Base-by-base conservation (phyloP, 345 rosid genomes). In the Eucalyptus pauciflora region DNA sequence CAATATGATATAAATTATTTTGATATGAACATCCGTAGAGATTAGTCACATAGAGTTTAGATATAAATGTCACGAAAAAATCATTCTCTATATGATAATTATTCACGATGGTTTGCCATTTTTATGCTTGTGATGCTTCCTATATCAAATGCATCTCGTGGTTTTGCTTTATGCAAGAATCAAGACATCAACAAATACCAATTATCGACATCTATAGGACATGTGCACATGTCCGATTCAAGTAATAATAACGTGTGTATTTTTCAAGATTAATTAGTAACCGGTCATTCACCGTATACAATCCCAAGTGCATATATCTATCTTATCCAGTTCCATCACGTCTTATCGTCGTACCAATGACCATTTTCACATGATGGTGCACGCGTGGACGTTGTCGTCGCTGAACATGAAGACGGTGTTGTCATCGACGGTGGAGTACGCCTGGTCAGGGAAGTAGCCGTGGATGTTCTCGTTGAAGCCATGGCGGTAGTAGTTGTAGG, bases 331-430 rank as follows among this genome's bases (percentile, higher is more conserved):
- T 52, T 50, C 27, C 14, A 37, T 71, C 27, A 71, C 27, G 0
- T 71, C 24, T 2, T 41, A 18, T 6, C 4, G 27, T 22, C 3
- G 0, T 4, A 1, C 17, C 8, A 62, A 49, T 29, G 17, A 29
- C 10, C 46, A 16, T 29, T 41, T 41, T 93, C 90, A 93, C 97
- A 94, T 92, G 20, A 94, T 71, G 71, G 11, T 91, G 86, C 96
- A 96, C 14, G 98, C 96, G 88, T 96, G 95, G 49, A 93, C 99
- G 67, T 96, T 97, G 88, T 97, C 99, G 85, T 97, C 98, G 31
- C 97, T 96, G 90, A 97, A 97, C 69, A 96, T 94, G 90, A 93
- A 96, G 87, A 96, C 94, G 9, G 96, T 93, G 12, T 96, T 86
- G 86, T 97, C 98, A 51, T 91, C 91, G 13, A 95, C 90, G 0